Evolutionary conservation across 495 filamentous ascomycete genomes (phyloP).

Genomic region (Cairneyella variabilis): DNA sequence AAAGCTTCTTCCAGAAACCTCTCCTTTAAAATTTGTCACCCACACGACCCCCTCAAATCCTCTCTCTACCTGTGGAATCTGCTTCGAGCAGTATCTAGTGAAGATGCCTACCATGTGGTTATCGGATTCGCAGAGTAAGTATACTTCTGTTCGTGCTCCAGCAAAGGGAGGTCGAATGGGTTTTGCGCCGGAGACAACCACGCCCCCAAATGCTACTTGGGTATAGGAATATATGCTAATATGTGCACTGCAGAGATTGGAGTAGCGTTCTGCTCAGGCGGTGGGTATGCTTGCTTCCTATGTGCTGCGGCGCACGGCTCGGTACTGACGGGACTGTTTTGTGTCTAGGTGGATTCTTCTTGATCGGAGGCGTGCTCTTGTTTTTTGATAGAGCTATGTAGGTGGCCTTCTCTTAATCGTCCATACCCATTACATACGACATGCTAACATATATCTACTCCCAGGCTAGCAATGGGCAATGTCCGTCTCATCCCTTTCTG

Average conservation of each 20-base stretch:
- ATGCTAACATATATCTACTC: constrained; percentile 33
- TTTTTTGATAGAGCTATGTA: constrained; percentile 97
- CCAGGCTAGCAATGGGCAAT: constrained; percentile 83
- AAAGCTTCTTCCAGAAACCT: no score
- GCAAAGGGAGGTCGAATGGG: no score
- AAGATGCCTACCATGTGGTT: constrained; percentile 73
- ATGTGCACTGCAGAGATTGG: constrained; percentile 67
- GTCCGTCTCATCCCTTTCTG: constrained; percentile 19
- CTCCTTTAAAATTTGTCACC: not conserved
- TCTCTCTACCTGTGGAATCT: not conserved
- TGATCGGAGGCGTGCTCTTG: constrained; percentile 86
- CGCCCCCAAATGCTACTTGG: not conserved
- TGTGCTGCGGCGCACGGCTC: constrained; percentile 21
- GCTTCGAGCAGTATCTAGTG: not conserved
- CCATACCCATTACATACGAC: not conserved
- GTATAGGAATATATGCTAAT: constrained; percentile 12
- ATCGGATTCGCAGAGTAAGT: constrained; percentile 89
- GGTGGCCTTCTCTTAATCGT: constrained; percentile 22
- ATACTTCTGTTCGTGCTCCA: not conserved
- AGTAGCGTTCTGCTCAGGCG: constrained; percentile 91
- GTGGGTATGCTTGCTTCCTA: constrained; percentile 53
- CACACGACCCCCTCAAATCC: constrained; percentile 3
- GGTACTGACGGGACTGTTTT: not conserved
- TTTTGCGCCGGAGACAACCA: constrained; percentile 17
- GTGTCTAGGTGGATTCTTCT: constrained; percentile 76